Percentiles rank a stretch among this genome's conserved stretches.
Evolutionary conservation across 2,329 filamentous ascomycete genomes (phyloP).

Genomic region (Apiospora saccharicola): DNA sequence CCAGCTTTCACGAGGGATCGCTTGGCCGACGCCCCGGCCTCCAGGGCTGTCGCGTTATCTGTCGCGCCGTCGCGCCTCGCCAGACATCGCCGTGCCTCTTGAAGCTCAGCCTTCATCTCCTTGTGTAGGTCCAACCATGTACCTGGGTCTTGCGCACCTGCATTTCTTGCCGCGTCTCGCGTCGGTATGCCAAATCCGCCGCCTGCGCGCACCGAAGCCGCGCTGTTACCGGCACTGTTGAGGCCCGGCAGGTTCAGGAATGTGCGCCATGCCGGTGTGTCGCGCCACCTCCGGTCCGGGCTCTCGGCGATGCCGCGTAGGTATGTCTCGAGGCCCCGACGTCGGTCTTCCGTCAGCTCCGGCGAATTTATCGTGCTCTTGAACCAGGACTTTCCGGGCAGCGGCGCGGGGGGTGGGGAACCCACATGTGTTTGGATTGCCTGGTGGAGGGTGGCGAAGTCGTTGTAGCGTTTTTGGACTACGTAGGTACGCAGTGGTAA

Average conservation of each 20-base stretch:
- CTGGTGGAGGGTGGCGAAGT: slow-evolving; percentile 74
- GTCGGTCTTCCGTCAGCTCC: slow-evolving; percentile 75
- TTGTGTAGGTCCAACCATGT: slow-evolving; percentile 81
- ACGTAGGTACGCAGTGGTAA: slow-evolving; percentile 79
- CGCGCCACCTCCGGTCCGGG: slow-evolving; percentile 79
- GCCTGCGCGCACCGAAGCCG: slow-evolving; percentile 54
- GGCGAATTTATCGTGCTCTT: slow-evolving; percentile 74
- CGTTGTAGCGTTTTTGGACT: slow-evolving; percentile 82
- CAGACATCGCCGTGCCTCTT: slow-evolving; percentile 71
- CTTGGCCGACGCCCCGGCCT: slow-evolving; percentile 78
- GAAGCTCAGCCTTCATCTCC: slow-evolving; percentile 75
- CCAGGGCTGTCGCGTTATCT: slow-evolving; percentile 55
- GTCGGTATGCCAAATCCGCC: slow-evolving; percentile 46
- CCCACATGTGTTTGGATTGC: slow-evolving; percentile 67
- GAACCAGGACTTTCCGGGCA: slow-evolving; percentile 81
- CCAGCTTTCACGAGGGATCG: slow-evolving; percentile 74
- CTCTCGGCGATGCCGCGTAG: slow-evolving; percentile 74
- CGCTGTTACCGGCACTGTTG: slow-evolving; percentile 55
- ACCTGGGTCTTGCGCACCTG: slow-evolving; percentile 63
- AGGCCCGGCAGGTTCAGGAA: slow-evolving; percentile 74
- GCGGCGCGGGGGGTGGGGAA: slow-evolving; percentile 67
- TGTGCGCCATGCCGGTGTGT: slow-evolving; percentile 73
- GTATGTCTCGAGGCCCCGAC: slow-evolving; percentile 73
- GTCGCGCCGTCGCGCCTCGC: slow-evolving; percentile 71
- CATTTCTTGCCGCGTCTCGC: slow-evolving; percentile 46